Percentiles rank a stretch among this genome's conserved stretches.
Conservation (phyloP, 768 basidiomycete species). For the Serendipita sp. region DNA sequence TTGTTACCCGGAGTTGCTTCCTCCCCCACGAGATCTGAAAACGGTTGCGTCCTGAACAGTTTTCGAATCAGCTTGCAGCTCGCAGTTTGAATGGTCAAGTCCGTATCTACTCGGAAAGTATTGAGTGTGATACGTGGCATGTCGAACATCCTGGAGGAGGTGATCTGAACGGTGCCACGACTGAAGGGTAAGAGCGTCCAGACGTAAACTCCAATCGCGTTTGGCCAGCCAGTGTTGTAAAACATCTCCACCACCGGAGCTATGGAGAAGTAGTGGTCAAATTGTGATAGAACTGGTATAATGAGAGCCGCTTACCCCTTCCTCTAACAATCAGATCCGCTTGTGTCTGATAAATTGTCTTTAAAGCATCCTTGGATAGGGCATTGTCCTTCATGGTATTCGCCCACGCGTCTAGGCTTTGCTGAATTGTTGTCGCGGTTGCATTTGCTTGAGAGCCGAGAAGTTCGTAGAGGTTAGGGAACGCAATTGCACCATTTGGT, state of each 20-base stretch:
- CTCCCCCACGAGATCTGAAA: slow-evolving; percentile 25
- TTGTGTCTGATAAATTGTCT: slow-evolving; percentile 30
- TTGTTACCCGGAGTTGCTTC: slow-evolving; percentile 30
- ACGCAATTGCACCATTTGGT: slow-evolving; percentile 34
- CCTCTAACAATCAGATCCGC: slow-evolving; percentile 31
- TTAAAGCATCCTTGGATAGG: slow-evolving; percentile 25
- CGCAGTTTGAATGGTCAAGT: slow-evolving; percentile 35
- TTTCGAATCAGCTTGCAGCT: slow-evolving; percentile 28
- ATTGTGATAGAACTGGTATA: neutral
- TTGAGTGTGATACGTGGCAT: slow-evolving; percentile 34
- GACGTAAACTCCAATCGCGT: slow-evolving; percentile 27
- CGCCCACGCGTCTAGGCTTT: slow-evolving; percentile 28
- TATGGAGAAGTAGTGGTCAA: slow-evolving; percentile 9
- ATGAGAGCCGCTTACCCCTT: slow-evolving; percentile 20
- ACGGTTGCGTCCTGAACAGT: slow-evolving; percentile 26
- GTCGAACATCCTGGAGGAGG: slow-evolving; percentile 29
- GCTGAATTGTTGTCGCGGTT: slow-evolving; percentile 23
- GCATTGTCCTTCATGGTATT: slow-evolving; percentile 26
- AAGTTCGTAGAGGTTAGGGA: slow-evolving; percentile 33
- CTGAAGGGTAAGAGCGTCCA: slow-evolving; percentile 43
- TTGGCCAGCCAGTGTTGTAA: slow-evolving; percentile 19
- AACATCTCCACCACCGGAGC: slow-evolving; percentile 34
- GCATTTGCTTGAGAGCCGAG: slow-evolving; percentile 13
- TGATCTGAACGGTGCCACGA: slow-evolving; percentile 33
- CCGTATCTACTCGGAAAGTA: slow-evolving; percentile 34